Evolutionary conservation across 345 rosid genomes (phyloP), one percentile per base, ranked within the genome.

Genomic region (Bruguiera sexangula): DNA sequence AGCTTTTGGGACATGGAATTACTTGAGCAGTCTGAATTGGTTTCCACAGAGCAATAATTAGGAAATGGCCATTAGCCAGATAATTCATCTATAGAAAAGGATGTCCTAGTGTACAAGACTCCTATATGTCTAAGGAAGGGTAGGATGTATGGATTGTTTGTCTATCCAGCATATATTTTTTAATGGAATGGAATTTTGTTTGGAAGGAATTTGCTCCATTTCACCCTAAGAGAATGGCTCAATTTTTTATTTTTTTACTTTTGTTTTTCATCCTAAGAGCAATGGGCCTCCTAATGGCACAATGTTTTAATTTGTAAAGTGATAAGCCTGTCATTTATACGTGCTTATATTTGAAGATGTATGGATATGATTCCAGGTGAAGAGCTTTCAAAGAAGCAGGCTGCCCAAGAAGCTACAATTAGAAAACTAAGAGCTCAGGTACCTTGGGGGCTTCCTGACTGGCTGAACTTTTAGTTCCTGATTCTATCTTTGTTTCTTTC

Each of bases 361-460:
- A 61, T 39, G 24, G 26, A 20, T 58, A 32, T 57, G n/a, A 69
- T 72, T 76, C 63, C 86, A 95, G 99, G 99, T 60, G 98, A 96
- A 82, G 97, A 96, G 78, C 99, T 96, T 82, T 96, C 99, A 21
- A 96, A 92, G 81, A 96, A 92, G 80, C 99, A 92, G 78, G 98
- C 98, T 73, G 84, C 93, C 73, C 98, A 96, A 81, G 99, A 92
- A 80, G 87, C 93, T 73, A 87, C 86, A 24, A 96, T 96, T 62
- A 84, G 98, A 86, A 96, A 96, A 86, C 80, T 96, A 78, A 90
- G 98, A 84, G 95, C 97, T 36, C 39, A 36, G 9, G 39, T 36
- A 36, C 9, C 8, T 36, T 9, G 8, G 29, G 36, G 34, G 48
- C 67, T 76, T 53, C 7, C 60, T 76, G 73, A 31, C 69, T 70